phyloP scores from a whole-genome alignment of 257 asterid genomes.

The Solanum infundibuliforme region DNA sequence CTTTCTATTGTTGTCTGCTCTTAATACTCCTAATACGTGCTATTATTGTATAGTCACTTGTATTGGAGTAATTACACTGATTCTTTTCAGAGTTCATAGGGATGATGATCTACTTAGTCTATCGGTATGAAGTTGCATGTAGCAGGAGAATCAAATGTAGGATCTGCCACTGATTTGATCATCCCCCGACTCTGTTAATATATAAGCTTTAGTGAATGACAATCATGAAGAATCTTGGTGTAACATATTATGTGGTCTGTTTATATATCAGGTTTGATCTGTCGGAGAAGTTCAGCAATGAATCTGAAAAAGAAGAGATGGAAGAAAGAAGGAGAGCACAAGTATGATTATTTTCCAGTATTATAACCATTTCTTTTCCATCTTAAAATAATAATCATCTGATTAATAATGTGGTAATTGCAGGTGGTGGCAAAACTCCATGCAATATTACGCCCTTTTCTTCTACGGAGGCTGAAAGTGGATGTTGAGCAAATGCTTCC shows the following conservation, averaged over 20 bases:
- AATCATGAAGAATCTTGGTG: background rate
- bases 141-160: background rate
- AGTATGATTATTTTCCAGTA: slow-evolving; percentile 22
- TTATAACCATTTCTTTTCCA: background rate
- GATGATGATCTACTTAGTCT: background rate
- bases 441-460: slow-evolving; percentile 90
- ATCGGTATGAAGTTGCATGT: background rate
- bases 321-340: slow-evolving; percentile 87
- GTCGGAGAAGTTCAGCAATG: slow-evolving; percentile 69
- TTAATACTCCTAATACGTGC: background rate
- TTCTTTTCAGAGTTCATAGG: background rate
- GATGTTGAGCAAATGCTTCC: slow-evolving; percentile 93
- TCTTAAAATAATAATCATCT: background rate
- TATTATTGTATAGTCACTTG: background rate
- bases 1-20: background rate
- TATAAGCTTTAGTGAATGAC: background rate
- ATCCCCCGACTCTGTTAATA: background rate
- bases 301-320: slow-evolving; percentile 51
- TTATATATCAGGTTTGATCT: slow-evolving; percentile 66
- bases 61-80: background rate
- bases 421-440: slow-evolving; percentile 97
- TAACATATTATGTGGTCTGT: background rate
- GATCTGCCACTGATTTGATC: background rate
- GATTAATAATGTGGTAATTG: slow-evolving; percentile 7
- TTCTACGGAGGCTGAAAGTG: slow-evolving; percentile 82